A percentile compares a stretch with the other conserved stretches of the same genome.
Conservation (phyloP, 148 eudicot species). For the Camellia granthamiana region DNA sequence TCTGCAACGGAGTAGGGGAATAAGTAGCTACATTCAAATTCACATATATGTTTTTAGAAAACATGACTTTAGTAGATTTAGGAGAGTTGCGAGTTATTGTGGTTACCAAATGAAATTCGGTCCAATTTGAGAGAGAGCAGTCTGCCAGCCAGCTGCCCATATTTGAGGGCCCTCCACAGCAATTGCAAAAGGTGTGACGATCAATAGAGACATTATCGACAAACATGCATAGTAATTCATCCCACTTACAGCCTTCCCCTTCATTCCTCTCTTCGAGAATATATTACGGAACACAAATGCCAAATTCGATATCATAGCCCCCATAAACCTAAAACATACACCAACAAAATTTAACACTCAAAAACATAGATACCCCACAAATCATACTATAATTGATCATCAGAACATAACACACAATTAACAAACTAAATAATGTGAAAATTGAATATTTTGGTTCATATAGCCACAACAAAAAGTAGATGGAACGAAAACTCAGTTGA, state of each 20-base stretch:
- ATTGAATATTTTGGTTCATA: background rate
- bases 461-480: background rate
- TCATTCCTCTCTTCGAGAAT: slow-evolving; percentile 74
- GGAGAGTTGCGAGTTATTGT: slow-evolving; percentile 7
- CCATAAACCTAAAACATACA: slow-evolving; percentile 50
- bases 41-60: background rate
- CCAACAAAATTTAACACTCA: background rate
- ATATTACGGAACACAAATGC: slow-evolving; percentile 76
- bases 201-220: slow-evolving; percentile 55
- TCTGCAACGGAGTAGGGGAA: background rate
- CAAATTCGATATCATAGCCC: slow-evolving; percentile 74
- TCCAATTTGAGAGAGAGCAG: slow-evolving; percentile 58
- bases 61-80: background rate
- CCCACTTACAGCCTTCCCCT: slow-evolving; percentile 64
- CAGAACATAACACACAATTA: background rate
- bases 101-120: slow-evolving; percentile 64
- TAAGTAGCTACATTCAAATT: too few species aligned
- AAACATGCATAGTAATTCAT: slow-evolving; percentile 78
- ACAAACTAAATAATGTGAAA: background rate
- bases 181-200: slow-evolving; percentile 65
- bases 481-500: background rate
- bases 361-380: background rate
- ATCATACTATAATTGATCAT: background rate
- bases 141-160: slow-evolving; percentile 73
- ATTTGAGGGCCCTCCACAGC: slow-evolving; percentile 69